Evolutionary conservation across 106 monocot genomes (phyloP).

Genomic region (Platanthera zijinensis): DNA sequence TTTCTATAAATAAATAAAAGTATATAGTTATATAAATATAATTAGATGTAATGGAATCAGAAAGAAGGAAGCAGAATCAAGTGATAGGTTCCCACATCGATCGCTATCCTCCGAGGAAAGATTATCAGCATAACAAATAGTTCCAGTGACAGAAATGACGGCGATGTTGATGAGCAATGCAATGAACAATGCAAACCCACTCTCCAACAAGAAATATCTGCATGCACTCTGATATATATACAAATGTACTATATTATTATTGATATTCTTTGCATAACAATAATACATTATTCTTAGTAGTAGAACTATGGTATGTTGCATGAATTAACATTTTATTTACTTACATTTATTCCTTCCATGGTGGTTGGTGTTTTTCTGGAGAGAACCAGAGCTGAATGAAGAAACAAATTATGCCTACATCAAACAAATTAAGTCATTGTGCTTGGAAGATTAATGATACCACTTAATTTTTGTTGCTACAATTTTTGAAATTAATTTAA

Average conservation of each 20-base stretch:
- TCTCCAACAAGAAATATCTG: slow-evolving; percentile 50
- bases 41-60: slow-evolving; percentile 19
- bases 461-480: not conserved
- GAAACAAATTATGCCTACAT: slow-evolving; percentile 49
- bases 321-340: not conserved
- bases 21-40: no score
- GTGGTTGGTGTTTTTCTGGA: slow-evolving; percentile 36
- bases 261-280: not conserved
- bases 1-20: no score
- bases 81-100: slow-evolving; percentile 29
- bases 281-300: not conserved
- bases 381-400: slow-evolving; percentile 56
- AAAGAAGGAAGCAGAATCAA: slow-evolving; percentile 44
- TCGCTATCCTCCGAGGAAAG: slow-evolving; percentile 24
- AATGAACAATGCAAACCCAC: slow-evolving; percentile 39
- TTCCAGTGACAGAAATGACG: slow-evolving; percentile 38
- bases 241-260: not conserved
- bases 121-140: slow-evolving; percentile 24
- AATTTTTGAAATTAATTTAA: not conserved
- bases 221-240: slow-evolving; percentile 26
- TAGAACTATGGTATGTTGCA: not conserved
- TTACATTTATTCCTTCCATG: slow-evolving; percentile 34
- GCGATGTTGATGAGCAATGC: slow-evolving; percentile 60
- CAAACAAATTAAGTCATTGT: not conserved
- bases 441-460: not conserved